Evolutionary conservation across 2,329 filamentous ascomycete genomes (phyloP).

Genomic region (Fonsecaea pedrosoi): DNA sequence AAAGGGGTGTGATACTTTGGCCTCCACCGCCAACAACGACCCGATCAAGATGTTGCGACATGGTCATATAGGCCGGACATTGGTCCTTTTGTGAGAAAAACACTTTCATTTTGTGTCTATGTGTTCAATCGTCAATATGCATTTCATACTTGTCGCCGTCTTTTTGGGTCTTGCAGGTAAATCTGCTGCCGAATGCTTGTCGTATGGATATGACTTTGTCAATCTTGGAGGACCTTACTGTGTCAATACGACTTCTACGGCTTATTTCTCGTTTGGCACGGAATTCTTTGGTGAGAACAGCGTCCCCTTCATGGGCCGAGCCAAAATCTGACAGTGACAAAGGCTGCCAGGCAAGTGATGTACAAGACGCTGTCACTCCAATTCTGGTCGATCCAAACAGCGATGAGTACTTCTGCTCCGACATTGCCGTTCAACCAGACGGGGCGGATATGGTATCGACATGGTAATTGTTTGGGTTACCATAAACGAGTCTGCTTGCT

Average conservation of each 20-base stretch:
- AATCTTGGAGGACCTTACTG: conserved; percentile 39
- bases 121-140: conserved; percentile 26
- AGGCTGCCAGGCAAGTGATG: conserved; percentile 34
- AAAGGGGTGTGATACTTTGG: conserved; percentile 7
- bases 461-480: conserved; percentile 28
- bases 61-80: conserved; percentile 21
- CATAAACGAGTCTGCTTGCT: conserved; percentile 4
- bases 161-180: conserved; percentile 24
- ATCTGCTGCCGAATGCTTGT: conserved; percentile 32
- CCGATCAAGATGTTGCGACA: background rate
- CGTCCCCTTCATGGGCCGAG: background rate
- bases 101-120: background rate
- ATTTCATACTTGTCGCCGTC: conserved; percentile 14
- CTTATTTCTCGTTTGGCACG: conserved; percentile 38
- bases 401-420: conserved; percentile 39
- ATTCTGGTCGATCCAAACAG: conserved; percentile 37
- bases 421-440: conserved; percentile 35
- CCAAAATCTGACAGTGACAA: conserved; percentile 17
- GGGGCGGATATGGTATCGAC: conserved; percentile 34
- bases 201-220: conserved; percentile 37
- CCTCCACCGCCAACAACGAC: conserved; percentile 7
- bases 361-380: conserved; percentile 34
- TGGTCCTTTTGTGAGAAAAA: background rate
- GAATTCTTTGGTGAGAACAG: conserved; percentile 32
- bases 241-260: conserved; percentile 35